Evolutionary conservation across 2,329 filamentous ascomycete genomes (phyloP).

Genomic region (Cladosporium oxysporum): DNA sequence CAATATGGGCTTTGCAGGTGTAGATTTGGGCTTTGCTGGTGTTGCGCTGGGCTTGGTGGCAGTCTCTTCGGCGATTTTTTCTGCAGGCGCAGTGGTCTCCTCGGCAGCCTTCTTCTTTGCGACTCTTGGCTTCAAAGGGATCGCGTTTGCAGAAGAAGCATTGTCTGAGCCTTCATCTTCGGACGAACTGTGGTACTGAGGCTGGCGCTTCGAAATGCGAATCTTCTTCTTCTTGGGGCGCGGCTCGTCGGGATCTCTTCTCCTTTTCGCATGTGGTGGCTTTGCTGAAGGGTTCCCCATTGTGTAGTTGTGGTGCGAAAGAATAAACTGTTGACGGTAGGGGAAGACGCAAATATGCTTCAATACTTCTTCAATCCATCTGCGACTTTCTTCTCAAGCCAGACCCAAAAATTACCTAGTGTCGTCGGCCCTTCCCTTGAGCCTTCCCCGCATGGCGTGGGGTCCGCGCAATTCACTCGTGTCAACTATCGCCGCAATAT

Average conservation of each 20-base stretch:
- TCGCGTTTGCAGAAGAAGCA: slow-evolving; percentile 30
- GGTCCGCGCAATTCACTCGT: slow-evolving; percentile 17
- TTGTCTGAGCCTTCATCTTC: slow-evolving; percentile 52
- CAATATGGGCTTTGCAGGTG: slow-evolving; percentile 27
- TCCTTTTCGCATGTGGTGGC: slow-evolving; percentile 26
- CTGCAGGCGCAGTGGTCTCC: slow-evolving; percentile 3
- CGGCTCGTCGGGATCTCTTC: slow-evolving; percentile 59
- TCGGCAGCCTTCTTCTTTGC: slow-evolving; percentile 24
- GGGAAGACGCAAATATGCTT: background rate
- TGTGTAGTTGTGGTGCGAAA: background rate
- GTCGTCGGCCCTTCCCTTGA: slow-evolving; percentile 10
- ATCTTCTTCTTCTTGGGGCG: slow-evolving; percentile 54
- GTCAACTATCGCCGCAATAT: slow-evolving; percentile 18
- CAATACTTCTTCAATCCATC: background rate
- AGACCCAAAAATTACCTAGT: slow-evolving; percentile 15
- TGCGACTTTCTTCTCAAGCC: background rate
- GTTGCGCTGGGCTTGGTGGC: slow-evolving; percentile 15
- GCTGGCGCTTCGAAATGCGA: slow-evolving; percentile 64
- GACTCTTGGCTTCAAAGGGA: slow-evolving; percentile 23
- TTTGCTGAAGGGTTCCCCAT: slow-evolving; percentile 27
- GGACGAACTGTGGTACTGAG: slow-evolving; percentile 63
- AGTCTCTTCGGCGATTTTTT: slow-evolving; percentile 21
- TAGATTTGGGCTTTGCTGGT: slow-evolving; percentile 20
- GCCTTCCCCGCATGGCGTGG: slow-evolving; percentile 12
- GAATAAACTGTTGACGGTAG: background rate